Base-by-base conservation (phyloP, 139 green algal genomes). In the Picochlorum sp. region DNA sequence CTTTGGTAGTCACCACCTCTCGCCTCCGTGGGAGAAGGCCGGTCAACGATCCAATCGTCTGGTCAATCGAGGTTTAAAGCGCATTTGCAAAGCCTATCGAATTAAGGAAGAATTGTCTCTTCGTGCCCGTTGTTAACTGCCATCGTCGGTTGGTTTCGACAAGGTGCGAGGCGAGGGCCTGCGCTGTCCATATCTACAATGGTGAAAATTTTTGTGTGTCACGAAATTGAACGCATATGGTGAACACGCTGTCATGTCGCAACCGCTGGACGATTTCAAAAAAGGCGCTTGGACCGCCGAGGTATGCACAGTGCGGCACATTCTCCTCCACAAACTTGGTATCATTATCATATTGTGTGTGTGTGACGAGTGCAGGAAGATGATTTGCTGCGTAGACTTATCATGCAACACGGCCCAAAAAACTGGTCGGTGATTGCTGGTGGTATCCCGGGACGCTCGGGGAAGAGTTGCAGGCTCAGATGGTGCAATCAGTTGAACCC, bases 401-500 rank as follows among this genome's bases (percentile, higher is more conserved):
- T 95, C 3, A 52, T 56, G 6, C 65, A 80, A 46, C 77, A 84
- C 28, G 88, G 88, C 1, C 38, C 83, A 2, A 85, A 81, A 47
- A 90, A 95, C 59, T 96, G 89, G 89, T 76, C 67, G 21, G 45
- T 87, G 3, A 90, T 96, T n/a, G 89, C 89, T 2, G 49, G 75
- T 9, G 76, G 74, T n/a, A 82, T 96, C 32, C 72, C 70, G 10
- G 89, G 88, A 1, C 82, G 89, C 10, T 84, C 70, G 2, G 86
- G 86, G 56, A 96, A 96, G 70, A 87, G 72, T 62, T 96, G 89
- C 74, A 72, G 89, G 7, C 75, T 95, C 10, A 60, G 88, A 45
- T 94, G 86, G 84, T 87, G 75, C 75, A 94, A 94, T 69, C 86
- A 94, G 72, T 78, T 94, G 15, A 83, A 90, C 58, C 86, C 85